Evolutionary conservation across 2,329 filamentous ascomycete genomes (phyloP).

Genomic region (Ascochyta rabiei): DNA sequence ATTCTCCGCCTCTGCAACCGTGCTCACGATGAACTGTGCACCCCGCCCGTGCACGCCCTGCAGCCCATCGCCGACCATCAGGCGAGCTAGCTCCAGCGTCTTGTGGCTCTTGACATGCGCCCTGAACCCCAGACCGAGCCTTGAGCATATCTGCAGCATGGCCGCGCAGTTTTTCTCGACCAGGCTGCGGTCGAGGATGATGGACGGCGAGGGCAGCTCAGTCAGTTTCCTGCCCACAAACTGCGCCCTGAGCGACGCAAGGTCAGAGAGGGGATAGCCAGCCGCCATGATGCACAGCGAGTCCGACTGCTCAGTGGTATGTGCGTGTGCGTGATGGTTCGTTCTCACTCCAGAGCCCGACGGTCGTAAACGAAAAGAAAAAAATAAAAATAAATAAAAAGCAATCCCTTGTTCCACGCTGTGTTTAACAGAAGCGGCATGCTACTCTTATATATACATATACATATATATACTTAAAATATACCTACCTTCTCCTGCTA

Average conservation of each 20-base stretch:
- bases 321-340: background rate
- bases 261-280: conserved; percentile 27
- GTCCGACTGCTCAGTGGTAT: background rate
- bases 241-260: conserved; percentile 15
- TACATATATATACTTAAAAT: no score
- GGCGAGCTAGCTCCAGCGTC: conserved; percentile 68
- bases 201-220: conserved; percentile 69
- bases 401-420: no score
- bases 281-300: conserved; percentile 1
- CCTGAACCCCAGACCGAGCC: conserved; percentile 69
- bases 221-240: conserved; percentile 67
- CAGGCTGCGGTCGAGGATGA: conserved; percentile 71
- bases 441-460: background rate
- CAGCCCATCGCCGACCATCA: conserved; percentile 67
- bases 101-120: conserved; percentile 87
- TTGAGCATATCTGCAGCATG: conserved; percentile 70
- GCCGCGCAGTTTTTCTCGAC: conserved; percentile 70
- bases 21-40: conserved; percentile 68
- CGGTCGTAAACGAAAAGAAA: background rate
- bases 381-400: no score
- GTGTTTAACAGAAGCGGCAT: background rate
- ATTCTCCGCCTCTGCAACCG: conserved; percentile 74
- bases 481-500: no score
- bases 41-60: conserved; percentile 56
- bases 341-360: background rate